These are phyloP conservation scores for Euphorbia peplus DNA, from an alignment of 345 rosid species.

Conservation along the genomic window DNA sequence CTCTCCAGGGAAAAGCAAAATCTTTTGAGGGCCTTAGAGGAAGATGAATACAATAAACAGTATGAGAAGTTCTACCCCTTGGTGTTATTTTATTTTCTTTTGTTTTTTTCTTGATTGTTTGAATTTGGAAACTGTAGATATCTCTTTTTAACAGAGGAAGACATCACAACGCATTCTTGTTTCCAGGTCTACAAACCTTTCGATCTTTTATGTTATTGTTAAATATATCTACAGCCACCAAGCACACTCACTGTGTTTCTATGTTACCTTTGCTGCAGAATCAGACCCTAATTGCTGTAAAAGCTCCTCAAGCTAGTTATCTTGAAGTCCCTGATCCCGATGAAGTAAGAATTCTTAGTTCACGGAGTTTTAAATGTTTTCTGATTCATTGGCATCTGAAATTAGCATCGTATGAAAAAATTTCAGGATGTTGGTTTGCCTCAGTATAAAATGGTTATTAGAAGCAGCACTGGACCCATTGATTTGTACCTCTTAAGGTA, in stretches of 20 bases:
- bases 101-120: slow-evolving; percentile 14
- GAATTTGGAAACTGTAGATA: slow-evolving; percentile 36
- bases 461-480: slow-evolving; percentile 67
- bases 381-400: background rate
- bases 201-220: background rate
- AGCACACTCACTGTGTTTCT: background rate
- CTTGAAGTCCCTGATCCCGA: slow-evolving; percentile 79
- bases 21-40: slow-evolving; percentile 46
- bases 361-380: slow-evolving; percentile 3
- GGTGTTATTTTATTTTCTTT: background rate
- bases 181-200: slow-evolving; percentile 52
- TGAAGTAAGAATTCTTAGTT: slow-evolving; percentile 37
- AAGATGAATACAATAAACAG: slow-evolving; percentile 48
- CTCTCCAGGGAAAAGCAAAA: slow-evolving; percentile 51
- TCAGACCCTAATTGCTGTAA: slow-evolving; percentile 54
- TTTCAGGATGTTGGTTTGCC: slow-evolving; percentile 48
- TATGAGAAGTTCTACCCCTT: slow-evolving; percentile 19
- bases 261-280: slow-evolving; percentile 38
- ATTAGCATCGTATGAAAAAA: slow-evolving; percentile 12
- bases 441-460: slow-evolving; percentile 54
- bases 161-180: slow-evolving; percentile 48
- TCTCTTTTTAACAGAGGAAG: slow-evolving; percentile 60
- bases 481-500: slow-evolving; percentile 66
- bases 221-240: background rate
- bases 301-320: slow-evolving; percentile 69